Evolutionary conservation across 2,329 filamentous ascomycete genomes (phyloP), one percentile per base, ranked within the genome.

Genomic region (Cytospora paraplurivora): DNA sequence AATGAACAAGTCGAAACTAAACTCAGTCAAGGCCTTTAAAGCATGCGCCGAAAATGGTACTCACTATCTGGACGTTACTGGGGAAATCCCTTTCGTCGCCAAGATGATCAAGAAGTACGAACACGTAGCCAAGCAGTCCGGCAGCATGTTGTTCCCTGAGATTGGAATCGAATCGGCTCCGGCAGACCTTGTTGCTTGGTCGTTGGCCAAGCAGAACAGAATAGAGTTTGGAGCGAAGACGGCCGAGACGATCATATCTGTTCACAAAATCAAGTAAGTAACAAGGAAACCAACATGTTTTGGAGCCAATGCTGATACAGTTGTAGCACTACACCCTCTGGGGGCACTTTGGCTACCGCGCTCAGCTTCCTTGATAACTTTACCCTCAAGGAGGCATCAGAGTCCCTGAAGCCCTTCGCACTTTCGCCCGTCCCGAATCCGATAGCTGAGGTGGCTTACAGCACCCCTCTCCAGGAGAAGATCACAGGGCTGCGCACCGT

Each of bases 291-390:
- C 33, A 4, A 32, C 13, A 21, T 33, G 15, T 11, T 13, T 17
- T 3, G 3, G 10, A 58, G 68, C 50, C 62, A 56, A 52, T 21
- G 13, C 33, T 57, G 11, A 38, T 17, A 44, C 32, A 41, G n/a
- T n/a, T 73, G 72, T 61, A 85, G 81, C 52, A 73, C 76, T 33
- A 69, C 75, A 1, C 82, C 85, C 3, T 89, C 87, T 1, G 87
- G 87, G n/a, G 88, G 88, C 54, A 88, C 90, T 1, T 76, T 93
- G 5, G 81, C 85, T 38, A 93, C 92, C 0, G 78, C 87, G 4
- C 74, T 97, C 15, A 82, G 73, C 54, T 68, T 87, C 27, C 78
- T 86, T 62, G 85, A 88, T 33, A 73, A 75, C 53, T 87, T 82
- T 70, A 75, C 76, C 27, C 57, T 84, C 19, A 75, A 77, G 55